phyloP scores from a whole-genome alignment of 495 filamentous ascomycete genomes.

The Aspergillus incahuasiensis region DNA sequence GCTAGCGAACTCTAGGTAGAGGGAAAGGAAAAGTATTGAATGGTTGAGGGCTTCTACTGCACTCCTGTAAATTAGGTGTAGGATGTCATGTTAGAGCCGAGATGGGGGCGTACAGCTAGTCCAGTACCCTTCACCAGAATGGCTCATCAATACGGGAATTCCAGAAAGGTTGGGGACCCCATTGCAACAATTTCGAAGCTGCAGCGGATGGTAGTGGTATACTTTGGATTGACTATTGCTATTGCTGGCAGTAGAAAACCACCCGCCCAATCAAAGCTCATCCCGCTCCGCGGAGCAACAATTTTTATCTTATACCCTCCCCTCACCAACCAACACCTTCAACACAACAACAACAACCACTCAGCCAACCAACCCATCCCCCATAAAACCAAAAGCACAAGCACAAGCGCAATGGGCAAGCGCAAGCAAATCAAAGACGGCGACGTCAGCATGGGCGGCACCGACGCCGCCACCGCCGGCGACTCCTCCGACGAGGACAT shows the following conservation, averaged over 20 bases:
- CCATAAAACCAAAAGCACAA: conserved; percentile 8
- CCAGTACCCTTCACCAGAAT: no score
- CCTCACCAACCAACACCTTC: neutral
- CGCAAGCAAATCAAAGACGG: conserved; percentile 45
- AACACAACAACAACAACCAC: neutral
- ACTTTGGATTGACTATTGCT: no score
- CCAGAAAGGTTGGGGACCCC: no score
- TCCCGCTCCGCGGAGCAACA: neutral
- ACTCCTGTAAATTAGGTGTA: no score
- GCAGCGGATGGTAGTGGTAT: no score
- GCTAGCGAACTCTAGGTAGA: conserved; percentile 9
- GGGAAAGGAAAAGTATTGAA: neutral
- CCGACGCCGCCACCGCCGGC: conserved; percentile 22
- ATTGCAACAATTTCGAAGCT: no score
- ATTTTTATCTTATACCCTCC: neutral
- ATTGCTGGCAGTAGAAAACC: neutral
- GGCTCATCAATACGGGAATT: no score
- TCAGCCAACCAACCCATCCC: no score
- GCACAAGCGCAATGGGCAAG: conserved; percentile 53
- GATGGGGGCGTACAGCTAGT: no score
- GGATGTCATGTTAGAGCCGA: no score
- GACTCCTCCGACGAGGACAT: conserved; percentile 57
- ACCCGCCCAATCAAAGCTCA: neutral
- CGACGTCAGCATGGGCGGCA: conserved; percentile 43
- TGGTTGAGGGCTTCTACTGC: no score